Evolutionary conservation across 176 grass and related monocot species (phyloP).

Genomic region (Tuctoria greenei): DNA sequence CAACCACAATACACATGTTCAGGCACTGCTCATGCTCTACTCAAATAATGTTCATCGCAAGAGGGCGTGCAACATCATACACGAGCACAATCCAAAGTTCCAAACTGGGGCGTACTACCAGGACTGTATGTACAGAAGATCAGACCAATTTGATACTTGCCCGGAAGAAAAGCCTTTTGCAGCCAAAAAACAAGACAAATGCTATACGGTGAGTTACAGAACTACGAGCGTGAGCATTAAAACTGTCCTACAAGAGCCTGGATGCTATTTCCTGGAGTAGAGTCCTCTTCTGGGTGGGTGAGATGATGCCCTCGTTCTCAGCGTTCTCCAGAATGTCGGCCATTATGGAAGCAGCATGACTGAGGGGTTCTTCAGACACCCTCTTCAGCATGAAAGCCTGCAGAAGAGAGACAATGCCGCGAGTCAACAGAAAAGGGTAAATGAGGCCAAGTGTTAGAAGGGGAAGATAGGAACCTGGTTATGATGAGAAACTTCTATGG

Average conservation of each 20-base stretch:
- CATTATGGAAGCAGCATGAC: constrained; percentile 67
- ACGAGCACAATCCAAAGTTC: constrained; percentile 31
- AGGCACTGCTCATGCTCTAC: not conserved
- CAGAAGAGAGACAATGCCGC: constrained; percentile 4
- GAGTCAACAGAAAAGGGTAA: not conserved
- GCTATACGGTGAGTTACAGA: constrained; percentile 10
- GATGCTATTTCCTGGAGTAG: constrained; percentile 80
- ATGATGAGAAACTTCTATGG: constrained; percentile 76
- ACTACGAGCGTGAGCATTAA: not conserved
- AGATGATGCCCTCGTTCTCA: constrained; percentile 62
- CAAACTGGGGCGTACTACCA: not conserved
- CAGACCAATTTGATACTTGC: not conserved
- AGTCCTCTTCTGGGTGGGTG: constrained; percentile 61
- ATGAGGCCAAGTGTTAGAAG: not conserved
- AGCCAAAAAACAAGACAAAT: constrained; percentile 8
- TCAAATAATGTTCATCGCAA: constrained; percentile 13
- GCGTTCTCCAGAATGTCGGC: constrained; percentile 79
- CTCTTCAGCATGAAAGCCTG: constrained; percentile 92
- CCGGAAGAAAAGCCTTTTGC: constrained; percentile 2
- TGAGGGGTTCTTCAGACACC: constrained; percentile 66
- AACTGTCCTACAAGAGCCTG: constrained; percentile 65
- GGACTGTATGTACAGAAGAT: constrained; percentile 39
- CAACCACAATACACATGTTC: not conserved
- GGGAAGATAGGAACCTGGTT: constrained; percentile 48
- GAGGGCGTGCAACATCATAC: constrained; percentile 41